Evolutionary conservation across 2,329 filamentous ascomycete species (phyloP).

Genomic region (Helotiales sp.): DNA sequence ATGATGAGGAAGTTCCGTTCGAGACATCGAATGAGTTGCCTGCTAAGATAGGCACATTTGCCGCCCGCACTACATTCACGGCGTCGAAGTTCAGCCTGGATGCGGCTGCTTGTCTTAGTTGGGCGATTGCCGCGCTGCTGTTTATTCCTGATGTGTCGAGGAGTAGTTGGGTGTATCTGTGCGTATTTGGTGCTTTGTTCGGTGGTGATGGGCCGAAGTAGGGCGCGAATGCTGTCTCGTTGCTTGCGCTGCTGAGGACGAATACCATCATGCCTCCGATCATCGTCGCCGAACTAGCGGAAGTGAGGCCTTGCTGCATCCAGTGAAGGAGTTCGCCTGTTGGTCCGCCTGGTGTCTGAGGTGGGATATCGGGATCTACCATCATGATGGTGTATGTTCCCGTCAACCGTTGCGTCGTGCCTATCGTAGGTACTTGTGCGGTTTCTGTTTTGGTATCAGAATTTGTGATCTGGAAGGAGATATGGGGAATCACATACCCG

Average conservation of each 20-base stretch:
- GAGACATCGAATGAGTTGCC: slow-evolving; percentile 38
- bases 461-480: neutral
- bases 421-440: slow-evolving; percentile 31
- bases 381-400: slow-evolving; percentile 41
- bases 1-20: slow-evolving; percentile 22
- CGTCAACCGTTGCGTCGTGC: slow-evolving; percentile 29
- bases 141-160: slow-evolving; percentile 34
- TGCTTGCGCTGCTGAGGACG: slow-evolving; percentile 32
- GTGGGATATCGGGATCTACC: slow-evolving; percentile 40
- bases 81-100: slow-evolving; percentile 33
- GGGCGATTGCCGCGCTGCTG: slow-evolving; percentile 14
- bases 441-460: slow-evolving; percentile 25
- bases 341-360: slow-evolving; percentile 22
- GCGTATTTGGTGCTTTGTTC: slow-evolving; percentile 32
- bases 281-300: slow-evolving; percentile 28
- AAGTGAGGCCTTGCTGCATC: slow-evolving; percentile 39
- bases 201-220: slow-evolving; percentile 38
- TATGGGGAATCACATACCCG: slow-evolving; percentile 20
- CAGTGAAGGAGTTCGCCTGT: slow-evolving; percentile 40
- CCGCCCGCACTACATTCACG: slow-evolving; percentile 24
- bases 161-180: slow-evolving; percentile 39
- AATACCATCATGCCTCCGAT: slow-evolving; percentile 35
- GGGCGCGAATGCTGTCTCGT: slow-evolving; percentile 32
- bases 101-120: slow-evolving; percentile 17
- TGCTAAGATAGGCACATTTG: slow-evolving; percentile 27